Evolutionary conservation across 2,329 filamentous ascomycete genomes (phyloP).

Genomic region (Orbilia ellipsospora): DNA sequence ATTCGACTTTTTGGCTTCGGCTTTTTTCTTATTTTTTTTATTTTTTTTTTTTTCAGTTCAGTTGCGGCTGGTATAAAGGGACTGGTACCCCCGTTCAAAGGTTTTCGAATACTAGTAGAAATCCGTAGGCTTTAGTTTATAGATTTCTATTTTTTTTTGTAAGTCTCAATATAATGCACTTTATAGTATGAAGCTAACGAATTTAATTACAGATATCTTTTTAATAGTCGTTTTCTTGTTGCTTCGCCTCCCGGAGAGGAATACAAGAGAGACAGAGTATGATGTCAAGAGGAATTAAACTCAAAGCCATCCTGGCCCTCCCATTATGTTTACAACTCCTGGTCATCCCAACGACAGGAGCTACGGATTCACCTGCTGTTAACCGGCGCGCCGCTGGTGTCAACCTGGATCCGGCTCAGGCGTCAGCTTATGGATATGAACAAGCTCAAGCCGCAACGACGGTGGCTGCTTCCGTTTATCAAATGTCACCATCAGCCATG

Average conservation of each 20-base stretch:
- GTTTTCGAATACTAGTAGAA: slow-evolving; percentile 9
- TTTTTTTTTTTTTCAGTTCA: slow-evolving; percentile 29
- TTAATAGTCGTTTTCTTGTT: background rate
- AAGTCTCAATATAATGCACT: slow-evolving; percentile 5
- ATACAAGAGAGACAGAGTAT: slow-evolving; percentile 3
- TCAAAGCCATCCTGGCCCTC: slow-evolving; percentile 44
- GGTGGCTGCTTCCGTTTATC: slow-evolving; percentile 13
- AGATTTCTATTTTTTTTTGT: slow-evolving; percentile 29
- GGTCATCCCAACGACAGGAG: slow-evolving; percentile 31
- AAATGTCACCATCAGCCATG: slow-evolving; percentile 37
- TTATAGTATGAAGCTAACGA: background rate
- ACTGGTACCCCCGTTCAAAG: slow-evolving; percentile 44
- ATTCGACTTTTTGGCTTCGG: slow-evolving; percentile 2
- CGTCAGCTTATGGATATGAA: slow-evolving; percentile 37
- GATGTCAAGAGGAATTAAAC: slow-evolving; percentile 32
- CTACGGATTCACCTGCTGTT: slow-evolving; percentile 11
- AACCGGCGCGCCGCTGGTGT: slow-evolving; percentile 15
- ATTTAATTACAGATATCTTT: background rate
- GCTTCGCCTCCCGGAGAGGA: slow-evolving; percentile 46
- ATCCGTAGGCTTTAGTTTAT: slow-evolving; percentile 26
- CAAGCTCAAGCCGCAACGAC: slow-evolving; percentile 25
- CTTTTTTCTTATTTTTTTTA: slow-evolving; percentile 1
- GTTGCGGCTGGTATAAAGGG: slow-evolving; percentile 50
- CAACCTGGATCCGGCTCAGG: slow-evolving; percentile 16
- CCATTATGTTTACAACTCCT: slow-evolving; percentile 44